Percentiles rank a stretch among this genome's conserved stretches.
These are phyloP conservation scores for Acrasis kona DNA, from an alignment of 78 protist species.

Conservation along the genomic window DNA sequence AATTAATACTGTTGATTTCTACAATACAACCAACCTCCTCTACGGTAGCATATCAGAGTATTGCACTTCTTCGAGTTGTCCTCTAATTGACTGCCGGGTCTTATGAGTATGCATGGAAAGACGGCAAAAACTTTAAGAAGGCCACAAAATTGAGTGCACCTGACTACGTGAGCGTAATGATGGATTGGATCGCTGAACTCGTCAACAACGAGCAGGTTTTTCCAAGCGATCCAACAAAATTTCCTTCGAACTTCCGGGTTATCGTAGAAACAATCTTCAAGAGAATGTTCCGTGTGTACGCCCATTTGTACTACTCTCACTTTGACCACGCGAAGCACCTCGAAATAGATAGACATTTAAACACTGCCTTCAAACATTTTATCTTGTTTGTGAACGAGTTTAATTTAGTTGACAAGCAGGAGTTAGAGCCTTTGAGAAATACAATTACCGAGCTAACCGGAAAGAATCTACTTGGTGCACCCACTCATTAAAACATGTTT, in stretches of 20 bases:
- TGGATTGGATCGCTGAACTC: conserved; percentile 88
- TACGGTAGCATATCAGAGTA: conserved; percentile 93
- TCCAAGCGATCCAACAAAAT: conserved; percentile 66
- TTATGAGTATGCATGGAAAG: conserved; percentile 86
- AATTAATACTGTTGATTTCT: conserved; percentile 94
- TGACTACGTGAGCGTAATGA: conserved; percentile 84
- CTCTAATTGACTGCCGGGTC: conserved; percentile 88
- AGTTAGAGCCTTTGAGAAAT: conserved; percentile 63
- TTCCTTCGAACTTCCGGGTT: conserved; percentile 75
- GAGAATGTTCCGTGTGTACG: conserved; percentile 91
- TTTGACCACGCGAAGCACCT: conserved; percentile 43
- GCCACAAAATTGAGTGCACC: conserved; percentile 88
- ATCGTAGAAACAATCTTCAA: conserved; percentile 71
- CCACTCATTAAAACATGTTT: too few relatives aligned
- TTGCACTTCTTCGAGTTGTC: conserved; percentile 89
- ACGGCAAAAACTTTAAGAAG: conserved; percentile 68
- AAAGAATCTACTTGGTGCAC: too few relatives aligned
- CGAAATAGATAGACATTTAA: conserved; percentile 81
- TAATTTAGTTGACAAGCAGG: conserved; percentile 61
- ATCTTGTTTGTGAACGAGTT: conserved; percentile 55
- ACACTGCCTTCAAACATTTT: conserved; percentile 42
- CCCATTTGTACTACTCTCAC: conserved; percentile 92
- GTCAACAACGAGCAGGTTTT: conserved; percentile 84
- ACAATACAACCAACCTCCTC: conserved; percentile 89
- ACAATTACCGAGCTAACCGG: not conserved